Evolutionary conservation across 2,329 filamentous ascomycete genomes (phyloP).

Genomic region (Ramularia collo-cygni): DNA sequence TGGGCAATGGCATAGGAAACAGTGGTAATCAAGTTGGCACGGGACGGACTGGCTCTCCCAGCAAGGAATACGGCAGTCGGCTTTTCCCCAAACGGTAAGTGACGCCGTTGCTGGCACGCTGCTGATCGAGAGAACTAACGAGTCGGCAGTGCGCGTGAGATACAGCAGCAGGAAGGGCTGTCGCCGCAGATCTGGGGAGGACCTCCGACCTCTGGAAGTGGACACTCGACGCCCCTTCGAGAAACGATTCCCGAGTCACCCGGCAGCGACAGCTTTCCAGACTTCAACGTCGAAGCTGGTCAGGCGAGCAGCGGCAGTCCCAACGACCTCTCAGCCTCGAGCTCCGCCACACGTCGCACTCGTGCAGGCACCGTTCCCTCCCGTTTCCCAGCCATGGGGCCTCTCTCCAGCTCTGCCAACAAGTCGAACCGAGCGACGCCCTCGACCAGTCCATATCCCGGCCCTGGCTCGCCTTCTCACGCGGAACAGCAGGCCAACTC

Average conservation of each 20-base stretch:
- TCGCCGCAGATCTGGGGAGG: conserved; percentile 75
- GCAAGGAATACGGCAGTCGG: conserved; percentile 77
- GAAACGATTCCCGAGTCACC: conserved; percentile 98
- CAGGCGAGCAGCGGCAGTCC: conserved; percentile 21
- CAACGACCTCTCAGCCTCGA: conserved; percentile 18
- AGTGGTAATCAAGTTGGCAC: conserved; percentile 46
- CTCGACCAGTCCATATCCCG: conserved; percentile 77
- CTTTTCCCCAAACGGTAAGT: conserved; percentile 89
- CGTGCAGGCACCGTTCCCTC: conserved; percentile 95
- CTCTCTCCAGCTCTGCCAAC: conserved; percentile 48
- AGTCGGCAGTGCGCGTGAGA: conserved; percentile 71
- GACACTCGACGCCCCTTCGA: conserved; percentile 89
- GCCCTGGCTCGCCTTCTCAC: conserved; percentile 42
- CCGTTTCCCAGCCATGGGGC: conserved; percentile 73
- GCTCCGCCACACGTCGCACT: conserved; percentile 54
- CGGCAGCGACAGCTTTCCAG: conserved; percentile 84
- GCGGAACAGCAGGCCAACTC: conserved; percentile 28
- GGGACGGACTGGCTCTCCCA: conserved; percentile 82
- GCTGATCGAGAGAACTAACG: conserved; percentile 7
- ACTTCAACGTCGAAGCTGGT: conserved; percentile 53
- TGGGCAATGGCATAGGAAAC: conserved; percentile 56
- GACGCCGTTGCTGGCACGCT: not conserved
- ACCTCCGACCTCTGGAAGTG: conserved; percentile 89
- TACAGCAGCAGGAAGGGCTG: conserved; percentile 91
- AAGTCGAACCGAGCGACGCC: conserved; percentile 82